A percentile compares a stretch with the other conserved stretches of the same genome.
Conservation (phyloP, 495 filamentous ascomycete genomes). For the Oidiodendron maius region DNA sequence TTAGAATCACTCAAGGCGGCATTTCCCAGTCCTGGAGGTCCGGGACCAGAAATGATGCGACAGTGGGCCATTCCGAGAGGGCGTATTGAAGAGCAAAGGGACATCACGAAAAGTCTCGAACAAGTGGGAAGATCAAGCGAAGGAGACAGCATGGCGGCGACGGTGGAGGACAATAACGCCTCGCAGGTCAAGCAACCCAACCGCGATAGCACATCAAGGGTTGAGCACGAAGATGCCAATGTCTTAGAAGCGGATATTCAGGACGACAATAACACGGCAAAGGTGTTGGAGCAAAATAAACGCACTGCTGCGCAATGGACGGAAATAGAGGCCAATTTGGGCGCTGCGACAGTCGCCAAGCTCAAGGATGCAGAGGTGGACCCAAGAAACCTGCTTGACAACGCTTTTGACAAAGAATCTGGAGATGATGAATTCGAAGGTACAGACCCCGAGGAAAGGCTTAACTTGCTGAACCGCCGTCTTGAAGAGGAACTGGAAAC, state of each 20-base stretch:
- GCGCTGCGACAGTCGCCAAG: too few species aligned
- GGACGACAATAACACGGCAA: not conserved
- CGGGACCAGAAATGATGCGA: too few species aligned
- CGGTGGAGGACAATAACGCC: too few species aligned
- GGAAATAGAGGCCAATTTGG: not conserved
- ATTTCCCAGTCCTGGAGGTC: too few species aligned
- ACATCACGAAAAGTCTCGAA: too few species aligned
- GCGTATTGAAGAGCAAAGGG: too few species aligned
- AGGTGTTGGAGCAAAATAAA: not conserved
- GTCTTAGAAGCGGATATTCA: not conserved
- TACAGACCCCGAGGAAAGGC: not conserved
- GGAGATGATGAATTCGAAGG: not conserved
- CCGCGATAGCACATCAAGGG: too few species aligned
- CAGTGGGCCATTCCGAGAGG: too few species aligned
- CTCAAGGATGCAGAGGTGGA: not conserved
- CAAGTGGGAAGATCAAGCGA: too few species aligned
- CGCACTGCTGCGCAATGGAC: not conserved
- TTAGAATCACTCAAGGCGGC: too few species aligned
- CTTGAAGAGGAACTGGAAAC: not conserved
- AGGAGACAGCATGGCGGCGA: not conserved
- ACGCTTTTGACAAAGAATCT: not conserved
- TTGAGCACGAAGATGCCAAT: too few species aligned
- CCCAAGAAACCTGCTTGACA: not conserved
- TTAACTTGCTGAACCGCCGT: not conserved
- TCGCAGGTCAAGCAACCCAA: too few species aligned